Conservation (phyloP, 1,284 basidiomycete genomes). For the Rhizoctonia solani region DNA sequence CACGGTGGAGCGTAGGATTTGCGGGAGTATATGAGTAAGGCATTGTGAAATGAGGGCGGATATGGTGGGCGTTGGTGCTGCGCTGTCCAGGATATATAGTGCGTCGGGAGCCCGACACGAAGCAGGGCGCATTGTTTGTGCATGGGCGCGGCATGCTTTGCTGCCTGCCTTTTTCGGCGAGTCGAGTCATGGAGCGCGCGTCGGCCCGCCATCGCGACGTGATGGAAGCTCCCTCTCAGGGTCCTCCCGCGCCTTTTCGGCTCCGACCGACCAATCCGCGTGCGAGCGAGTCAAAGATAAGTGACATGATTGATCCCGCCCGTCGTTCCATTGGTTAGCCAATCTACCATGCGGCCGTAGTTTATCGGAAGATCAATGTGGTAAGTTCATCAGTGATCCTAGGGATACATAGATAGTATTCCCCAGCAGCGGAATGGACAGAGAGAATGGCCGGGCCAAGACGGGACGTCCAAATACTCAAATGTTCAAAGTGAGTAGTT, state of each 20-base stretch:
- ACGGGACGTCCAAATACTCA: too few relatives aligned
- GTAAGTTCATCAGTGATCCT: too few relatives aligned
- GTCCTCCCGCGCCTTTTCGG: constrained; percentile 11
- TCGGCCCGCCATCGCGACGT: not conserved
- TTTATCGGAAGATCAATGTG: too few relatives aligned
- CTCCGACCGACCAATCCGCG: constrained; percentile 12
- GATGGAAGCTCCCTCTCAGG: not conserved
- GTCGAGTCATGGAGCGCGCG: constrained; percentile 17
- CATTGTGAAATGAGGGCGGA: not conserved
- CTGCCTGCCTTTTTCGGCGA: constrained; percentile 18
- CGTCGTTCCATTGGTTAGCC: too few relatives aligned
- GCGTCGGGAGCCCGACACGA: constrained; percentile 19
- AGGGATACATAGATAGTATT: too few relatives aligned
- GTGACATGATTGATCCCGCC: not conserved
- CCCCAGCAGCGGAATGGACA: too few relatives aligned
- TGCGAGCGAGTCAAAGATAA: constrained; percentile 18
- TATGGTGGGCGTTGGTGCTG: not conserved
- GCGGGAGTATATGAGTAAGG: constrained; percentile 1
- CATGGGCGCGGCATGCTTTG: not conserved
- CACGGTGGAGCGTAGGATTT: constrained; percentile 16
- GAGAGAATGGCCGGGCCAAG: too few relatives aligned
- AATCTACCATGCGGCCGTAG: too few relatives aligned
- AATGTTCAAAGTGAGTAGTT: too few relatives aligned
- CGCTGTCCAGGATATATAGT: not conserved
- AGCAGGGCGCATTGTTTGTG: constrained; percentile 30